Percentiles rank a stretch among this genome's conserved stretches.
phyloP scores from a whole-genome alignment of 2,329 filamentous ascomycete genomes.

The Exophiala oligosperma region DNA sequence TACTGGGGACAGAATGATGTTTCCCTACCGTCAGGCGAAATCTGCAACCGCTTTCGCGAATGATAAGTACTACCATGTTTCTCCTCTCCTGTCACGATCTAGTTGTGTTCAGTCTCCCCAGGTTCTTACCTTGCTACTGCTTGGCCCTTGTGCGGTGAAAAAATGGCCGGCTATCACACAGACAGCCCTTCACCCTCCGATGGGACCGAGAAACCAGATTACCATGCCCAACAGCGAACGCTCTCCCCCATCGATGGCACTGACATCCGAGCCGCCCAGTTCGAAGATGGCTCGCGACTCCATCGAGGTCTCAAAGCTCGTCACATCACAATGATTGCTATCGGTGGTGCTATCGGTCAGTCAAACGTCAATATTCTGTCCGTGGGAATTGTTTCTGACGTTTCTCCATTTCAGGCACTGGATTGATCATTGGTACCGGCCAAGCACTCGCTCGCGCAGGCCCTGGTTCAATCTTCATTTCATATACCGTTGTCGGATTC shows the following conservation, averaged over 20 bases:
- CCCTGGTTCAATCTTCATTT: constrained; percentile 45
- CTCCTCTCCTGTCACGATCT: not conserved
- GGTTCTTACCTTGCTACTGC: not conserved
- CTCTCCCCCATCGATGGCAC: constrained; percentile 4
- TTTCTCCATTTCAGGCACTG: constrained; percentile 30
- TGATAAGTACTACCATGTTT: not conserved
- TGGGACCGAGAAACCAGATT: constrained; percentile 8
- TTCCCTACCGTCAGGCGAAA: too few relatives aligned
- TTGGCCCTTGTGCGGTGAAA: too few relatives aligned
- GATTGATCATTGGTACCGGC: constrained; percentile 67
- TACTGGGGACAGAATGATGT: too few relatives aligned
- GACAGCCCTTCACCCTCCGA: not conserved
- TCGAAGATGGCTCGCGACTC: constrained; percentile 27
- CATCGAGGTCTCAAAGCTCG: constrained; percentile 44
- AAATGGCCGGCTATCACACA: not conserved
- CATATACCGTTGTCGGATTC: constrained; percentile 45
- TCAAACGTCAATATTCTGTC: not conserved
- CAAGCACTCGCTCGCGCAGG: constrained; percentile 57
- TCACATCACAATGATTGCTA: constrained; percentile 46
- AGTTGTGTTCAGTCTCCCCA: not conserved
- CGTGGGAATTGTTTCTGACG: not conserved
- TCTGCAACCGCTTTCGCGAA: too few relatives aligned
- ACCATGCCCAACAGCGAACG: not conserved
- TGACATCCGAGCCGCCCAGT: constrained; percentile 6
- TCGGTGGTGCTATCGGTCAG: constrained; percentile 43